These are phyloP conservation scores for Phyllosticta citribraziliensis DNA, from an alignment of 2,329 filamentous ascomycete genomes.

Conservation along the genomic window DNA sequence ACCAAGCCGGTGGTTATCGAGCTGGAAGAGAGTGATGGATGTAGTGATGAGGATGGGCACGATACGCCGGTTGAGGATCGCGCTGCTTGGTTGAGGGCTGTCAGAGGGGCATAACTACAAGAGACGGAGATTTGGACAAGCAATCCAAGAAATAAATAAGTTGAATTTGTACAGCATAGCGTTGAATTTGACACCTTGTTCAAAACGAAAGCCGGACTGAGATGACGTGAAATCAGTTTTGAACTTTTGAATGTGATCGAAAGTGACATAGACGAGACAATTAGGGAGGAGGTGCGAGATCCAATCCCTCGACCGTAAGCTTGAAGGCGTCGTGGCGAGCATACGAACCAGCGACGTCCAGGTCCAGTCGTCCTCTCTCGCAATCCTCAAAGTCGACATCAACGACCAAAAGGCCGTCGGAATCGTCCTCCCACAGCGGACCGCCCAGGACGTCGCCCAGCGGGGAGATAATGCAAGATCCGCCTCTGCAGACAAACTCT, in stretches of 20 bases:
- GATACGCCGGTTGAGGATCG: neutral
- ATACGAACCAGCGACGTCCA: constrained; percentile 78
- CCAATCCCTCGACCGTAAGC: constrained; percentile 49
- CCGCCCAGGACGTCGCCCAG: constrained; percentile 70
- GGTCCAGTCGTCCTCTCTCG: constrained; percentile 68
- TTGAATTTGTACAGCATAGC: neutral
- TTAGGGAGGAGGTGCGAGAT: constrained; percentile 47
- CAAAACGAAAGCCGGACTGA: neutral
- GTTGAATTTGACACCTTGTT: neutral
- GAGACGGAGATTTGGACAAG: neutral
- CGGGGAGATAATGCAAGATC: constrained; percentile 72
- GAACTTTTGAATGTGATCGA: neutral
- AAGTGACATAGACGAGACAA: no score
- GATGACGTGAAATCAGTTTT: neutral
- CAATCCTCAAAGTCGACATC: constrained; percentile 87
- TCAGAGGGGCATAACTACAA: neutral
- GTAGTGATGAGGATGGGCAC: neutral
- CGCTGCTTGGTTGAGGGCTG: neutral
- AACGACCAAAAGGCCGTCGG: constrained; percentile 54
- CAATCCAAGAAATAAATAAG: neutral
- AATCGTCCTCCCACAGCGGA: constrained; percentile 70
- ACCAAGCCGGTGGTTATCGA: neutral
- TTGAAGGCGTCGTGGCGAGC: constrained; percentile 61
- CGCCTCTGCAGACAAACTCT: constrained; percentile 60
- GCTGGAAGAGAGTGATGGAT: neutral